These are phyloP conservation scores for Ophiostoma novo-ulmi DNA, from an alignment of 2,329 filamentous ascomycete species.

Conservation along the genomic window DNA sequence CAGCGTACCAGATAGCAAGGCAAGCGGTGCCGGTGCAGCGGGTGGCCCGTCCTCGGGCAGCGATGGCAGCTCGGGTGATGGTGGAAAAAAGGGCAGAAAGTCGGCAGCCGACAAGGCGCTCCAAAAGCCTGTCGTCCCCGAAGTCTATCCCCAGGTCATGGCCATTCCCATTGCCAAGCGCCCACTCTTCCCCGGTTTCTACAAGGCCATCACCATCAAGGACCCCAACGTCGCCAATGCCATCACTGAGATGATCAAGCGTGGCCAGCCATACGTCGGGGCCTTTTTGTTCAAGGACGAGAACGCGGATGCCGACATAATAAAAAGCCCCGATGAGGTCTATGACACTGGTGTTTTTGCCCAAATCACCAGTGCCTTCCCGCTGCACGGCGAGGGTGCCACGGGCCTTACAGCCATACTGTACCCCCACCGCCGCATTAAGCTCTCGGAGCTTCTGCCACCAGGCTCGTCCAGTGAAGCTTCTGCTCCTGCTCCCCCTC, in stretches of 20 bases:
- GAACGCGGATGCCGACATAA: slow-evolving; percentile 86
- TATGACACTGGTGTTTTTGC: slow-evolving; percentile 96
- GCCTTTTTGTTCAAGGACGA: slow-evolving; percentile 97
- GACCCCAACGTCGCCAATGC: slow-evolving; percentile 87
- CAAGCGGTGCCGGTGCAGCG: slow-evolving; percentile 27
- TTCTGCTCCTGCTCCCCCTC: not conserved
- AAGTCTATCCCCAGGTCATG: slow-evolving; percentile 96
- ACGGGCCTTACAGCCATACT: slow-evolving; percentile 85
- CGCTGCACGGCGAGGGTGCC: slow-evolving; percentile 77
- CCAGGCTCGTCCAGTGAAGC: slow-evolving; percentile 43
- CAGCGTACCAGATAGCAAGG: slow-evolving; percentile 40
- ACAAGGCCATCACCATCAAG: slow-evolving; percentile 96
- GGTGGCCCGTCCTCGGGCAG: slow-evolving; percentile 39
- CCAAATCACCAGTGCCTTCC: slow-evolving; percentile 94
- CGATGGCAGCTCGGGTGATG: slow-evolving; percentile 49
- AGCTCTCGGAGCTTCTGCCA: slow-evolving; percentile 75
- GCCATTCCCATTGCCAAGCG: slow-evolving; percentile 92
- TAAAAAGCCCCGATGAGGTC: slow-evolving; percentile 83
- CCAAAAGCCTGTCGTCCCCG: slow-evolving; percentile 82
- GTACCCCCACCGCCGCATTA: slow-evolving; percentile 92
- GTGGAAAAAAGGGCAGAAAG: slow-evolving; percentile 68
- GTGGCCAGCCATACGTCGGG: slow-evolving; percentile 94
- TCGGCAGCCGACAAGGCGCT: slow-evolving; percentile 63
- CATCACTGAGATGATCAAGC: slow-evolving; percentile 93
- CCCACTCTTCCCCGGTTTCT: slow-evolving; percentile 94